Evolutionary conservation across 768 basidiomycete genomes (phyloP).

Genomic region (Tricholoma hemisulphureum): DNA sequence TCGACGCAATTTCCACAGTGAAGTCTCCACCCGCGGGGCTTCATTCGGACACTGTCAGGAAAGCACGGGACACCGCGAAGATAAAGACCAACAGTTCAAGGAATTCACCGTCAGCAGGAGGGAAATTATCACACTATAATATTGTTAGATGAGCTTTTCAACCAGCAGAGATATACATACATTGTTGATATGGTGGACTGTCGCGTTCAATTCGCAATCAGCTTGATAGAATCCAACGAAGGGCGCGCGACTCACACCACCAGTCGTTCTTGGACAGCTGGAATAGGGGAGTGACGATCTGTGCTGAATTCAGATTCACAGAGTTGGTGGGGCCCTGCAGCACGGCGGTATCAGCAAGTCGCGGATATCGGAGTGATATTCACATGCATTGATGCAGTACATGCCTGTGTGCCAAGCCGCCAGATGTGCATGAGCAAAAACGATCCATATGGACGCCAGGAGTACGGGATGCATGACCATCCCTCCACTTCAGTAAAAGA

Average conservation of each 20-base stretch:
- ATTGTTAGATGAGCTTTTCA: too few species aligned
- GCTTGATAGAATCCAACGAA: background rate
- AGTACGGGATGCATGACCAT: slow-evolving; percentile 7
- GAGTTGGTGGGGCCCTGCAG: slow-evolving; percentile 30
- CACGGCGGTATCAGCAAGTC: background rate
- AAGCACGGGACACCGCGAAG: too few species aligned
- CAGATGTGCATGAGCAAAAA: slow-evolving; percentile 38
- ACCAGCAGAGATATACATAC: slow-evolving; percentile 21
- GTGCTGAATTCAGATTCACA: slow-evolving; percentile 37
- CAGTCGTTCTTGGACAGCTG: slow-evolving; percentile 39
- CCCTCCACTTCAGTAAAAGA: background rate
- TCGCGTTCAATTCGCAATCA: slow-evolving; percentile 2
- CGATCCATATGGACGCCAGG: slow-evolving; percentile 4
- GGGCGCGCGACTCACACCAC: slow-evolving; percentile 40
- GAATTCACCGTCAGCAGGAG: slow-evolving; percentile 40
- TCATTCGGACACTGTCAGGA: background rate
- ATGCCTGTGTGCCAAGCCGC: slow-evolving; percentile 43
- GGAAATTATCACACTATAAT: slow-evolving; percentile 40
- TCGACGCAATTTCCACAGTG: slow-evolving; percentile 47
- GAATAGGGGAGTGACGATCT: slow-evolving; percentile 42
- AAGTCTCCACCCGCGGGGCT: slow-evolving; percentile 51
- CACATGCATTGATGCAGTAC: slow-evolving; percentile 46
- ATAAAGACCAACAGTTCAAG: slow-evolving; percentile 40
- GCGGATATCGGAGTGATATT: background rate
- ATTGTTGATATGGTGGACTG: slow-evolving; percentile 37